Percentiles rank a stretch among this genome's conserved stretches.
Evolutionary conservation across 805 yeast genomes (phyloP).

Genomic region (Tanozyma kutaoensis): DNA sequence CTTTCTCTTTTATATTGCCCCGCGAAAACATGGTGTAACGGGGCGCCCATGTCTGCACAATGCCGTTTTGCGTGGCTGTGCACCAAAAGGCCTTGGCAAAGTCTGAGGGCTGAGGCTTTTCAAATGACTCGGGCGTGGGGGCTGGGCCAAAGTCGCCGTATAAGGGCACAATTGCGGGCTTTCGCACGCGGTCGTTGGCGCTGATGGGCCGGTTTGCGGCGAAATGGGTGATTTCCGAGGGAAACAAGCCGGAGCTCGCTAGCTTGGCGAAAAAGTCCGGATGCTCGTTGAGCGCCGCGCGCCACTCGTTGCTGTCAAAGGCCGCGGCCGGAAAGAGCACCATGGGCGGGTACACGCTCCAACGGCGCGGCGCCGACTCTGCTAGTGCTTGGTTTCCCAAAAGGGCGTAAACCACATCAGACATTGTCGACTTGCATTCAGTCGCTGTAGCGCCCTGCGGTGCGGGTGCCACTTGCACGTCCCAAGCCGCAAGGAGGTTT

Average conservation of each 20-base stretch:
- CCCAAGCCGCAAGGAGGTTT: too few species aligned
- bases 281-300: conserved; percentile 2
- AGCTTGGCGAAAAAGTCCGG: conserved; percentile 6
- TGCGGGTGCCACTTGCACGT: too few species aligned
- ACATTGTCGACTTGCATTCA: too few species aligned
- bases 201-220: conserved; percentile 63
- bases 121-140: conserved; percentile 10
- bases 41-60: conserved; percentile 77
- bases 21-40: conserved; percentile 76
- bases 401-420: too few species aligned
- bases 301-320: conserved; percentile 16
- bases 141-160: conserved; percentile 55
- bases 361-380: conserved; percentile 13
- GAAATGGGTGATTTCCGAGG: conserved; percentile 33
- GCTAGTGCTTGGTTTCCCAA: too few species aligned
- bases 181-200: conserved; percentile 40
- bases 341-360: conserved; percentile 57
- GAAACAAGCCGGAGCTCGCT: conserved; percentile 8
- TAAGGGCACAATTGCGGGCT: conserved; percentile 52
- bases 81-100: conserved; percentile 60
- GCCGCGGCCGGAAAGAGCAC: conserved; percentile 40
- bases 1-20: conserved; percentile 76
- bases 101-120: conserved; percentile 16
- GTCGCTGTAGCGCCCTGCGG: too few species aligned
- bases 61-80: conserved; percentile 53